Base-by-base conservation (phyloP, 371 early-diverging fungal species). In the Basidiobolus meristosporus region DNA sequence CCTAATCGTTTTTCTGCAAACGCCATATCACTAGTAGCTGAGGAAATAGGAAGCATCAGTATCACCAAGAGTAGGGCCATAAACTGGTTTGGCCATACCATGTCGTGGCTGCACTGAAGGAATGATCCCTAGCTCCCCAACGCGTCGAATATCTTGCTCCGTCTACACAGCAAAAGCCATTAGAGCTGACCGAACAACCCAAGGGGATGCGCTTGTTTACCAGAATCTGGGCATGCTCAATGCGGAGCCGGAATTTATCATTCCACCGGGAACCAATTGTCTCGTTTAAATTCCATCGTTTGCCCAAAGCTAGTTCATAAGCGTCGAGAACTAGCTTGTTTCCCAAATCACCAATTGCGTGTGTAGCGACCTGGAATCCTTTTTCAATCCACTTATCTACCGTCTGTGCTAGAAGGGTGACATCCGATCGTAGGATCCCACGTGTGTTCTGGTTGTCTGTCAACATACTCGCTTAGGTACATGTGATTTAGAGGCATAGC, bases 71-170 rank as follows among this genome's bases (percentile, higher is more conserved):
- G n/a, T n/a, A n/a, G n/a, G n/a, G n/a, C n/a, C n/a, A n/a, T n/a
- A n/a, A n/a, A n/a, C n/a, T n/a, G n/a, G n/a, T n/a, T n/a, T n/a
- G n/a, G n/a, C n/a, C n/a, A n/a, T n/a, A n/a, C n/a, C 53, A 35
- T 66, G 63, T 0, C 63, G 55, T 9, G 68, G 68, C 42, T 67
- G 68, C 45, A 67, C 53, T 11, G 58, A 57, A 11, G 68, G 65
- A 1, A 62, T 40, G 2, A 67, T 48, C 2, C 53, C 57, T 5
- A 59, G 38, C 11, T 28, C 12, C 7, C 36, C 56, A 30, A 58
- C 41, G 2, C 63, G 53, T 20, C 31, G 23, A 10, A 63, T 46
- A 39, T 63, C 67, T 12, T n/a, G n/a, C n/a, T n/a, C n/a, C n/a
- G n/a, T n/a, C n/a, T n/a, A n/a, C n/a, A n/a, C n/a, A n/a, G n/a